Percentiles rank a stretch among this genome's conserved stretches.
Evolutionary conservation across 805 yeast genomes (phyloP).

Genomic region (Limtongia smithiae): DNA sequence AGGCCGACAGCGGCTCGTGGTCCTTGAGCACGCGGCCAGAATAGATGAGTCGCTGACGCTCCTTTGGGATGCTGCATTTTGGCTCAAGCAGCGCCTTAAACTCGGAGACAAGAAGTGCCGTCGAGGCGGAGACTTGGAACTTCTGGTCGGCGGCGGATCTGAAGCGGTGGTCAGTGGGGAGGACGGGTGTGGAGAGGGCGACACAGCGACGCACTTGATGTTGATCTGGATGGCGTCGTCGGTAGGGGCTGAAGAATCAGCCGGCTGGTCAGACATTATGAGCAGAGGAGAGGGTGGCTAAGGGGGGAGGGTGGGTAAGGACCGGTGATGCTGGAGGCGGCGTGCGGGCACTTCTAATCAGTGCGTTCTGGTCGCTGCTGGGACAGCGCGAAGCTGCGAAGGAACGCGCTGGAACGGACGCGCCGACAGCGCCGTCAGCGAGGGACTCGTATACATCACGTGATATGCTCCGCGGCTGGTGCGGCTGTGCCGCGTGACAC

Average conservation of each 20-base stretch:
- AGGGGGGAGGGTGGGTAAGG: too few species aligned
- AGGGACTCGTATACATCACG: too few species aligned
- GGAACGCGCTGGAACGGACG: too few species aligned
- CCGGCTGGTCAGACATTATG: conserved; percentile 5
- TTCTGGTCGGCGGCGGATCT: conserved; percentile 53
- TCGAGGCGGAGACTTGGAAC: conserved; percentile 58
- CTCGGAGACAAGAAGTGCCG: conserved; percentile 56
- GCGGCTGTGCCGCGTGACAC: too few species aligned
- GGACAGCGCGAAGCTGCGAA: too few species aligned
- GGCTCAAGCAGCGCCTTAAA: conserved; percentile 64
- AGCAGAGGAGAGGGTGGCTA: background rate
- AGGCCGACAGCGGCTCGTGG: conserved; percentile 63
- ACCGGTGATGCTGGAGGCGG: too few species aligned
- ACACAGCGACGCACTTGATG: conserved; percentile 18
- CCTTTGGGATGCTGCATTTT: conserved; percentile 63
- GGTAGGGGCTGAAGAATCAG: conserved; percentile 8
- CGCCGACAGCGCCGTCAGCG: background rate
- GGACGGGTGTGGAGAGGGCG: background rate
- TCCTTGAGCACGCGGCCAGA: conserved; percentile 93
- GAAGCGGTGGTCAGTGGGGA: background rate
- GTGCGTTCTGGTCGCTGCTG: too few species aligned
- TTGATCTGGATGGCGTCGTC: conserved; percentile 24
- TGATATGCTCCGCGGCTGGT: too few species aligned
- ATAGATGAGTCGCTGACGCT: conserved; percentile 83
- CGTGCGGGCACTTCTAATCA: too few species aligned